Base-by-base conservation (phyloP, 2,329 filamentous ascomycete genomes). In the Zopfia rhizophila region DNA sequence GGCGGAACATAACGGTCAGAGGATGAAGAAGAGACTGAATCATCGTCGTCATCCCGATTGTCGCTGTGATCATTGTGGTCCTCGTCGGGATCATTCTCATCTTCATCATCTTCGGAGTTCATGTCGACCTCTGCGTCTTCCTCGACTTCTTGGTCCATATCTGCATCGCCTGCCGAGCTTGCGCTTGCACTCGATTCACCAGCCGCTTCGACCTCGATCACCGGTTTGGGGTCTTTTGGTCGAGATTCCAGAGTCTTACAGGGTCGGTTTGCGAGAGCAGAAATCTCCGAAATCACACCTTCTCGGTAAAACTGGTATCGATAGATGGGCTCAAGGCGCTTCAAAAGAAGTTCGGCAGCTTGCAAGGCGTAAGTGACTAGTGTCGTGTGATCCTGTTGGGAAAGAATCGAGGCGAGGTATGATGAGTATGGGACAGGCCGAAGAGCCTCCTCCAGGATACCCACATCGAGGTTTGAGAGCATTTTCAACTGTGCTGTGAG, bases 261-360 rank as follows among this genome's bases (percentile, higher is more conserved):
- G 6, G 71, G 51, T 59, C 77, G 74, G 43, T 80, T 80, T 1
- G 91, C 87, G 22, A 99, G 78, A 65, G 91, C 93, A 21, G 85
- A 82, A 38, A 99, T 95, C 69, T 99, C 93, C 2, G 88, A 82
- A 58, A 97, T 92, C 30, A 99, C 94, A 24, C 94, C 94, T 74
- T 99, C 95, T 0, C 94, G 89, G 66, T 99, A 96, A 59, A 99
- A 93, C 61, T 99, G 95, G 62, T 97, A 96, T 18, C 90, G 87
- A 66, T 99, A 99, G 21, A 97, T 89, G 16, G 87, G 81, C 53
- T 92, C 90, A 5, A 99, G 78, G 13, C 95, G 86, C 61, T 86
- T 87, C 48, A 97, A 82, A 1, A 99, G 81, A 5, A 99, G 78
- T 69, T 97, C 92, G 0, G 93, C 90, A 25, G 92, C 93, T 65